Base-by-base conservation (phyloP, 73 alveolate species). In the Paramecium octaurelia region DNA sequence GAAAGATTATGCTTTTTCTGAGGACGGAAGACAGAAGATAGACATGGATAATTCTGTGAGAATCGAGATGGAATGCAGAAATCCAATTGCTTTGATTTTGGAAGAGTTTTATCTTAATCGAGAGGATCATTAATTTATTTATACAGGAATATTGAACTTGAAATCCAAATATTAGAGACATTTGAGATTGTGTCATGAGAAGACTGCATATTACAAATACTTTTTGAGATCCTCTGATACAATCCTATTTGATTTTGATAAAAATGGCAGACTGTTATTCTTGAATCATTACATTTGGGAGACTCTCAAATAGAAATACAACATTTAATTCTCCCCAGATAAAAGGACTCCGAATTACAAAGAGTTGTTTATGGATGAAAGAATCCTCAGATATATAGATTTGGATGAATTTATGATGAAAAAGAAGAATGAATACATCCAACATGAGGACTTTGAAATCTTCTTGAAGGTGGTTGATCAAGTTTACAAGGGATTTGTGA, bases 141-240 rank as follows among this genome's bases (percentile, higher is more conserved):
- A 80, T 48, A 80, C 91, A 43, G 75, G 44, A 10, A 46, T 80
- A 20, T 31, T 80, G 18, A 80, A 48, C 7, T 31, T 23, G 35
- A 80, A 80, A 48, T 23, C 48, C 8, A 80, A 80, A 24, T 80
- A 24, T 43, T 34, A 80, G 9, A 43, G 73, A 42, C 57, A 80
- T 80, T 42, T 80, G 8, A 42, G 91, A 23, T 44, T 48, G 21
- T 80, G 91, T 80, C 70, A 80, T 44, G 91, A 80, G 46, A 80
- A 80, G 24, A 80, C 91, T 20, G 91, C 91, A 11, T 80, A 80
- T 80, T 80, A 80, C 27, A 80, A 80, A n/a, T 80, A 80, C 23
- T 80, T 80, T 80, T 31, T 80, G 16, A 40, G 91, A 80, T 80
- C 91, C 5, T 42, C 76, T 9, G 91, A 80, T 48, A 31, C 91